phyloP scores from a whole-genome alignment of 164 flowering plant genomes.

The Euptelea pleiosperma region DNA sequence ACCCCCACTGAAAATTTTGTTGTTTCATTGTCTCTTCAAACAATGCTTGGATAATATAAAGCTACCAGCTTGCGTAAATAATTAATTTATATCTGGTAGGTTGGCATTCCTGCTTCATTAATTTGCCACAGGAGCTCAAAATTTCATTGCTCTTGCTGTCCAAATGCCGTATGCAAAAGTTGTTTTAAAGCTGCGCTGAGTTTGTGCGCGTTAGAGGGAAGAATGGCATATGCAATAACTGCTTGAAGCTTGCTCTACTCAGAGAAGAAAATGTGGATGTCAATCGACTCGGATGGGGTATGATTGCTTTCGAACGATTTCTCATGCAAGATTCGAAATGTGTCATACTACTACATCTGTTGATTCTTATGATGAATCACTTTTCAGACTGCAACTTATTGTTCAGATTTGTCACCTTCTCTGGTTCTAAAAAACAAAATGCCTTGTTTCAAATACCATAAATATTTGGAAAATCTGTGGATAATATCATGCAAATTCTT shows the following conservation, averaged over 20 bases:
- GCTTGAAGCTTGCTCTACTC: slow-evolving; percentile 54
- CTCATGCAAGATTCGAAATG: not conserved
- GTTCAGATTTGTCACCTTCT: too few species aligned
- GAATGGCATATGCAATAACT: slow-evolving; percentile 59
- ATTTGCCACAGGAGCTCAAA: slow-evolving; percentile 47
- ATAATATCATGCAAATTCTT: not conserved
- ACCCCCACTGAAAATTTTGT: too few species aligned
- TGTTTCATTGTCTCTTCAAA: too few species aligned
- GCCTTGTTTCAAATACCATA: not conserved
- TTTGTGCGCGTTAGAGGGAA: slow-evolving; percentile 46
- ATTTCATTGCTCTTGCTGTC: slow-evolving; percentile 61
- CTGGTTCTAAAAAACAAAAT: not conserved
- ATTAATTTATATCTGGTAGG: slow-evolving; percentile 34
- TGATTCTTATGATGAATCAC: not conserved
- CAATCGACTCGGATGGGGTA: slow-evolving; percentile 79
- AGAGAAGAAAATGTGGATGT: slow-evolving; percentile 51
- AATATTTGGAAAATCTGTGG: not conserved
- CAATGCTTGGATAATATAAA: not conserved
- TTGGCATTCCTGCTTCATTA: slow-evolving; percentile 66
- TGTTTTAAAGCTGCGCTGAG: slow-evolving; percentile 37
- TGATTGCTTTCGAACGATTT: slow-evolving; percentile 11
- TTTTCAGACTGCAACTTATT: too few species aligned
- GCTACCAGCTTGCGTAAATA: not conserved
- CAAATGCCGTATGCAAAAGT: slow-evolving; percentile 48
- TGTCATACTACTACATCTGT: not conserved